Evolutionary conservation across 345 rosid genomes (phyloP), one percentile per base, ranked within the genome.

Genomic region (Ceriops zippeliana): DNA sequence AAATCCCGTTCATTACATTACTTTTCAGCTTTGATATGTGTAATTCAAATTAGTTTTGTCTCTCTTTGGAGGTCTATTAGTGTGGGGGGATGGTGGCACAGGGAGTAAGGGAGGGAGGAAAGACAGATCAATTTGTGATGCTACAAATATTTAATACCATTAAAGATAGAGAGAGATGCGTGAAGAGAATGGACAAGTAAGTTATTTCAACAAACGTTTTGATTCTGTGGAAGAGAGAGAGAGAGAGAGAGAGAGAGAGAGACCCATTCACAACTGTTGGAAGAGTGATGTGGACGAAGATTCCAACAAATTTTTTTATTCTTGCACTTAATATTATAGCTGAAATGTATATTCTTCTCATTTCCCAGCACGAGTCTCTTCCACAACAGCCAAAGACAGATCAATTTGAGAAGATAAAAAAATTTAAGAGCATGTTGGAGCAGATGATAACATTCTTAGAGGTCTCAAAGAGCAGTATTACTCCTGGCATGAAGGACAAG

Each of bases 361-460:
- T 60, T 64, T 65, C 72, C 38, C 79, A 84, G 89, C 89, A 86
- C 62, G 96, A 89, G 68, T 76, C 91, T 68, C 78, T 85, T 81
- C 86, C 83, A 9, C 91, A 81, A 49, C 97, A 76, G 63, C 85
- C 88, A 46, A 91, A 87, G 80, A 69, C 87, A 61, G n/a, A n/a
- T 0, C 96, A 87, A 75, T 71, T 87, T 68, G 96, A 88, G 0
- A 89, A 83, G 85, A 68, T 95, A 73, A 87, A 83, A 83, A n/a
- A 30, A 26, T 85, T 83, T 64, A 91, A 78, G 84, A 28, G 34
- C 58, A 76, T 84, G 89, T 76, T 95, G 85, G 97, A 95, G 76
- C 88, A 87, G 52, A 19, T 85, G 65, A 79, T 91, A 68, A 0
- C 49, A 9, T 73, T 89, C 72, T 73, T 95, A 57, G 81, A 86